phyloP scores from a whole-genome alignment of 768 basidiomycete species.

The Hericium coralloides region DNA sequence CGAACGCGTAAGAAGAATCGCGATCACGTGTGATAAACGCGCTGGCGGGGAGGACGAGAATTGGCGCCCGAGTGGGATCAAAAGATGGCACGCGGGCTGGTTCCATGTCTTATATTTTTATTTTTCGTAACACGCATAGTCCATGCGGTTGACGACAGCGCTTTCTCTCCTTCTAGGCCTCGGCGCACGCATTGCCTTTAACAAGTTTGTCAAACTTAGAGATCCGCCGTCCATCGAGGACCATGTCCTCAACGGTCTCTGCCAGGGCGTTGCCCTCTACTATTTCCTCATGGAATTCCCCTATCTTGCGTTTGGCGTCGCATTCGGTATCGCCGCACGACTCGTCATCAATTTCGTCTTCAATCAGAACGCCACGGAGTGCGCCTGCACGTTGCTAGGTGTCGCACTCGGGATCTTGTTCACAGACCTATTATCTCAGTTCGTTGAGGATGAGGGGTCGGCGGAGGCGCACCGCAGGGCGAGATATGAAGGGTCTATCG shows the following conservation, averaged over 20 bases:
- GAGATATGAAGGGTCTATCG: slow-evolving; percentile 13
- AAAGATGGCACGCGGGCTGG: background rate
- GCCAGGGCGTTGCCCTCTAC: slow-evolving; percentile 71
- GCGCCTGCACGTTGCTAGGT: slow-evolving; percentile 54
- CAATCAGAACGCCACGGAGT: slow-evolving; percentile 43
- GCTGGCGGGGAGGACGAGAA: background rate
- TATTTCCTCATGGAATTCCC: slow-evolving; percentile 49
- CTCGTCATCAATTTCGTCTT: slow-evolving; percentile 55
- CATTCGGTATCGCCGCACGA: slow-evolving; percentile 48
- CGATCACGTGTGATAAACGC: slow-evolving; percentile 14
- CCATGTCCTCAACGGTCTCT: slow-evolving; percentile 57
- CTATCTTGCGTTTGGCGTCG: slow-evolving; percentile 46
- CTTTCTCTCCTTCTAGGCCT: slow-evolving; percentile 67
- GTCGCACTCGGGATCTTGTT: slow-evolving; percentile 59
- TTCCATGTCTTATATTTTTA: background rate
- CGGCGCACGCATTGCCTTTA: slow-evolving; percentile 61
- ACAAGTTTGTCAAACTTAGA: slow-evolving; percentile 40
- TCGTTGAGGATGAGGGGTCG: slow-evolving; percentile 42
- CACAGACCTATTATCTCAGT: slow-evolving; percentile 63
- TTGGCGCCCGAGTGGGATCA: background rate
- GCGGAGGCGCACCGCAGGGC: slow-evolving; percentile 15
- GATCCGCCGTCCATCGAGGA: slow-evolving; percentile 39
- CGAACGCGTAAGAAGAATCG: background rate
- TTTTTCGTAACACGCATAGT: background rate
- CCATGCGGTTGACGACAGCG: slow-evolving; percentile 43